These are phyloP conservation scores for Pseudocercospora cruenta DNA, from an alignment of 2,329 filamentous ascomycete genomes.

Conservation along the genomic window DNA sequence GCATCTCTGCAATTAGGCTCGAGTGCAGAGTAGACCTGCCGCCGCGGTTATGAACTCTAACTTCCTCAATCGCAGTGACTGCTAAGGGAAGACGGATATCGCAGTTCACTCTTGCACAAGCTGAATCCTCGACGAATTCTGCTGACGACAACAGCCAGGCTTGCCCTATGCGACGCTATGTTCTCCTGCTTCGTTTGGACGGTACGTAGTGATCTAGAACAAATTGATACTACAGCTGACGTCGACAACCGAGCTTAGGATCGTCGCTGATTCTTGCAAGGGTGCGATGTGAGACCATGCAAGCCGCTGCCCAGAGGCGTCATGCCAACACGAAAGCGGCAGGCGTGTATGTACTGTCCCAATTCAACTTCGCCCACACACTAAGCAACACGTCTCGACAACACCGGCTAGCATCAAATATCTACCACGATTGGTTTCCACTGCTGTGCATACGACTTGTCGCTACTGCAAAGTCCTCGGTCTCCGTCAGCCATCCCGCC, in stretches of 20 bases:
- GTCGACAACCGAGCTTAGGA: constrained; percentile 19
- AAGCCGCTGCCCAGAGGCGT: constrained; percentile 1
- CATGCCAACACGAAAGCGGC: constrained; percentile 2
- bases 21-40: background rate
- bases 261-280: constrained; percentile 19
- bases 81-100: background rate
- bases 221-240: constrained; percentile 17
- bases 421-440: background rate
- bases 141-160: background rate
- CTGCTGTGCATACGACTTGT: background rate
- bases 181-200: background rate
- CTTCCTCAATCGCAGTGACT: background rate
- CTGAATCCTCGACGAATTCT: background rate
- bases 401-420: background rate
- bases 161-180: background rate
- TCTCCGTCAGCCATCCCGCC: constrained; percentile 6
- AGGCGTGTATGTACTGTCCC: background rate
- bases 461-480: constrained; percentile 8
- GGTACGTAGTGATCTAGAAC: constrained; percentile 7
- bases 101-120: background rate
- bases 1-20: constrained; percentile 9
- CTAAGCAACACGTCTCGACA: background rate
- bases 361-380: constrained; percentile 4
- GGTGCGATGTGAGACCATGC: constrained; percentile 7
- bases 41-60: background rate